Percentiles rank a stretch among this genome's conserved stretches.
These are phyloP conservation scores for Solanum boliviense DNA, from an alignment of 257 asterid species.

Conservation along the genomic window DNA sequence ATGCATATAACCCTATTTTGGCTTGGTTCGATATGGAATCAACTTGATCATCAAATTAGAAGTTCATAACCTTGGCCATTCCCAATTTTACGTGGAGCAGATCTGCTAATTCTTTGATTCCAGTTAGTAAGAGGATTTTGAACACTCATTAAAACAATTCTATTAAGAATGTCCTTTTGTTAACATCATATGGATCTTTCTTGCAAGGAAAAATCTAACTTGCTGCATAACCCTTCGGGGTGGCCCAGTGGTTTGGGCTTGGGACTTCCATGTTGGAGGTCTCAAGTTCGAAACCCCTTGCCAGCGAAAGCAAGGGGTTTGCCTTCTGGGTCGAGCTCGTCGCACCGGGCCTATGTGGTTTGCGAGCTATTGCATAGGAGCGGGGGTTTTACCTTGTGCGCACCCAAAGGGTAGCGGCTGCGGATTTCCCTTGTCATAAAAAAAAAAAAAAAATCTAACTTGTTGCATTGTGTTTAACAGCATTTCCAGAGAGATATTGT, in stretches of 20 bases:
- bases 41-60: neutral
- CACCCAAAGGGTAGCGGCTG: too few relatives aligned
- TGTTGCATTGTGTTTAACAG: conserved; percentile 45
- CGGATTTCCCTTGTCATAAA: too few relatives aligned
- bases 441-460: neutral
- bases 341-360: too few relatives aligned
- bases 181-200: neutral
- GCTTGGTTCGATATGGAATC: neutral
- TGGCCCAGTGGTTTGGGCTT: too few relatives aligned
- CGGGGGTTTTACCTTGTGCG: too few relatives aligned
- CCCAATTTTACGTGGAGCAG: neutral
- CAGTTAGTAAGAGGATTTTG: neutral
- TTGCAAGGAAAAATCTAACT: neutral
- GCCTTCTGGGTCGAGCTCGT: too few relatives aligned
- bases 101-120: neutral
- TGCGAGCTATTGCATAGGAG: too few relatives aligned
- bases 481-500: conserved; percentile 96
- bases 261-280: too few relatives aligned
- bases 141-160: neutral
- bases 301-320: too few relatives aligned
- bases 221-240: neutral
- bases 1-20: neutral
- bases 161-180: neutral
- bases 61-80: neutral
- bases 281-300: too few relatives aligned